Conservation (phyloP, 2,329 filamentous ascomycete species). For the Aspergillus sp. region DNA sequence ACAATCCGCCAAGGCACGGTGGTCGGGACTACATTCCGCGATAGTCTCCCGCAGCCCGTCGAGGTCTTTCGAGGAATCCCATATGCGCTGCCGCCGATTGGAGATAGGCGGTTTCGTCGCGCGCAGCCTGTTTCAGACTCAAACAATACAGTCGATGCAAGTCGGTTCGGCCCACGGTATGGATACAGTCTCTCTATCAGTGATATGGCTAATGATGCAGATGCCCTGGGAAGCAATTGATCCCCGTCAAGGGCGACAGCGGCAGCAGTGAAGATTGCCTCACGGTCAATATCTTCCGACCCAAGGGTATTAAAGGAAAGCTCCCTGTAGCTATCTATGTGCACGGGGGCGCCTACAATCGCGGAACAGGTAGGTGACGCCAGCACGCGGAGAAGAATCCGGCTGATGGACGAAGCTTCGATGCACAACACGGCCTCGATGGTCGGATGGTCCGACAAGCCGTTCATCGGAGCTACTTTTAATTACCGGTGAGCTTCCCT, state of each 20-base stretch:
- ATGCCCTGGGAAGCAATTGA: constrained; percentile 46
- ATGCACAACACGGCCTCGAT: constrained; percentile 61
- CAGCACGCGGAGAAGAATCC: constrained; percentile 18
- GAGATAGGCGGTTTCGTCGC: constrained; percentile 46
- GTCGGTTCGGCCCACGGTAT: constrained; percentile 28
- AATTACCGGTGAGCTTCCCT: constrained; percentile 34
- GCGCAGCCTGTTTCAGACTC: constrained; percentile 27
- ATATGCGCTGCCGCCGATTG: constrained; percentile 48
- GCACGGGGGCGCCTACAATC: constrained; percentile 41
- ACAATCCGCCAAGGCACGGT: constrained; percentile 28
- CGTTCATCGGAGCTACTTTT: constrained; percentile 46
- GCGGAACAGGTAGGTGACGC: constrained; percentile 19
- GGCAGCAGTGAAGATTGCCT: constrained; percentile 47
- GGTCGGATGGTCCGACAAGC: constrained; percentile 51
- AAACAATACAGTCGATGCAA: constrained; percentile 32
- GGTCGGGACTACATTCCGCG: constrained; percentile 24
- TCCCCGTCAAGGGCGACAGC: constrained; percentile 47
- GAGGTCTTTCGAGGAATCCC: constrained; percentile 50
- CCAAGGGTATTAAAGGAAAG: constrained; percentile 19
- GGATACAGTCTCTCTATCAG: background rate
- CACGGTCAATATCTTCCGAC: constrained; percentile 41
- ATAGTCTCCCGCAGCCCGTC: constrained; percentile 23
- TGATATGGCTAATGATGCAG: background rate
- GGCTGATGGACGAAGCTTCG: constrained; percentile 6
- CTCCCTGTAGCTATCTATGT: constrained; percentile 42